A percentile compares a stretch with the other conserved stretches of the same genome.
These are phyloP conservation scores for Globisporangium radiosum DNA, from an alignment of 352 stramenopile species.

Conservation along the genomic window DNA sequence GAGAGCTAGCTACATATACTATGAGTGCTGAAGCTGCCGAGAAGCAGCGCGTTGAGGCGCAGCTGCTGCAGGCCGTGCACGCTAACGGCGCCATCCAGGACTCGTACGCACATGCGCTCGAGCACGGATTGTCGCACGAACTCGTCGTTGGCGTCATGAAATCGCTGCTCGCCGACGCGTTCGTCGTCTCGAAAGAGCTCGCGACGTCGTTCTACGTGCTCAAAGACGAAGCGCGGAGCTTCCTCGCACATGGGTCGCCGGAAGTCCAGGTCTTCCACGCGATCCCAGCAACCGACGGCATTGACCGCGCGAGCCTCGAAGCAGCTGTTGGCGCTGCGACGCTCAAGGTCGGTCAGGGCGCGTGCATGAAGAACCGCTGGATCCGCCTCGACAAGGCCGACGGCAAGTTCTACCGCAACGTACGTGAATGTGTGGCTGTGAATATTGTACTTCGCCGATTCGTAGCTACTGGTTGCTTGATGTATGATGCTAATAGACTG, in stretches of 20 bases:
- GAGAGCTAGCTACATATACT: background rate
- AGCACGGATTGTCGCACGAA: constrained; percentile 85
- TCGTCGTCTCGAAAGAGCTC: constrained; percentile 78
- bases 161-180: constrained; percentile 91
- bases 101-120: constrained; percentile 78
- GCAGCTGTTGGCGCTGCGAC: constrained; percentile 71
- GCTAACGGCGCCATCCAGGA: constrained; percentile 48
- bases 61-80: constrained; percentile 55
- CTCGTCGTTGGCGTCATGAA: constrained; percentile 94
- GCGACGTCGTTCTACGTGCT: constrained; percentile 91
- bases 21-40: constrained; percentile 50
- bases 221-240: constrained; percentile 85
- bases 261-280: constrained; percentile 82
- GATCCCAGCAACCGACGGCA: constrained; percentile 59
- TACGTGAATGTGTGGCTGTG: constrained; percentile 17
- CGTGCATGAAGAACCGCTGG: constrained; percentile 98
- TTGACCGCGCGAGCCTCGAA: constrained; percentile 81
- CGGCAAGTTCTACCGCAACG: constrained; percentile 83
- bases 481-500: no score
- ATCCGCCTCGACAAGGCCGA: constrained; percentile 90
- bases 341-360: constrained; percentile 94
- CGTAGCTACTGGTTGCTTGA: background rate
- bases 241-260: constrained; percentile 66
- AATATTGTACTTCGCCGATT: constrained; percentile 1
- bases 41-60: constrained; percentile 68